These are phyloP conservation scores for Cryptosporidium sp. DNA, from an alignment of 169 alveolate genomes.

Conservation along the genomic window DNA sequence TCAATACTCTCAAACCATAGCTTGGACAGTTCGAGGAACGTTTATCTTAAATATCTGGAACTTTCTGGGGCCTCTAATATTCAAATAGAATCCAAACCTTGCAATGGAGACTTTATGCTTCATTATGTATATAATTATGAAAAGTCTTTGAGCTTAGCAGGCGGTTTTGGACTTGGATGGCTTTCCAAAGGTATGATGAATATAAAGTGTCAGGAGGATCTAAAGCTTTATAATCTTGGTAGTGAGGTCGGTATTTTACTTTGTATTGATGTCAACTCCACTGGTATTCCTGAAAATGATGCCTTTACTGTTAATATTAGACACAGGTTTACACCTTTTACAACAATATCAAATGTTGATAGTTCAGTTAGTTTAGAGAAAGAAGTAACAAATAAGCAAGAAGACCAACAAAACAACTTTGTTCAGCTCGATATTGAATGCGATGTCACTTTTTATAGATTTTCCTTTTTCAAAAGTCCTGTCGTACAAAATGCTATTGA, in stretches of 20 bases:
- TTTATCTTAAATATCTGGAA: constrained; percentile 37
- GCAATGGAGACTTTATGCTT: constrained; percentile 28
- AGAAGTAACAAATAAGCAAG: background rate
- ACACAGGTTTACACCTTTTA: constrained; percentile 61
- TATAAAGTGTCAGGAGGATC: constrained; percentile 33
- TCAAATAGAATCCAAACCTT: constrained; percentile 46
- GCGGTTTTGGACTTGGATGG: constrained; percentile 65
- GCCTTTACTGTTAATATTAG: constrained; percentile 57
- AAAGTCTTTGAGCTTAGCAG: constrained; percentile 31
- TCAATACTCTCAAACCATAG: constrained; percentile 22
- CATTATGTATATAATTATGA: constrained; percentile 42
- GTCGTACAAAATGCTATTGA: constrained; percentile 49
- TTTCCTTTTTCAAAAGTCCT: constrained; percentile 61
- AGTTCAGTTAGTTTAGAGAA: background rate
- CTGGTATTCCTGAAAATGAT: constrained; percentile 73
- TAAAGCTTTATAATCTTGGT: constrained; percentile 48
- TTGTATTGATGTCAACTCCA: constrained; percentile 56
- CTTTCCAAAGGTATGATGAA: constrained; percentile 21
- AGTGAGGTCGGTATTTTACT: constrained; percentile 39
- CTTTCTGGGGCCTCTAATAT: constrained; percentile 48
- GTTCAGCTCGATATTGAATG: constrained; percentile 68
- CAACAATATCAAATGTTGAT: background rate
- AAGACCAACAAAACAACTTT: background rate
- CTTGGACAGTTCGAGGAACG: constrained; percentile 21
- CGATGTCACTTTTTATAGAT: constrained; percentile 55